Base-by-base conservation (phyloP, 352 stramenopile genomes). In the Globisporangium lucens region DNA sequence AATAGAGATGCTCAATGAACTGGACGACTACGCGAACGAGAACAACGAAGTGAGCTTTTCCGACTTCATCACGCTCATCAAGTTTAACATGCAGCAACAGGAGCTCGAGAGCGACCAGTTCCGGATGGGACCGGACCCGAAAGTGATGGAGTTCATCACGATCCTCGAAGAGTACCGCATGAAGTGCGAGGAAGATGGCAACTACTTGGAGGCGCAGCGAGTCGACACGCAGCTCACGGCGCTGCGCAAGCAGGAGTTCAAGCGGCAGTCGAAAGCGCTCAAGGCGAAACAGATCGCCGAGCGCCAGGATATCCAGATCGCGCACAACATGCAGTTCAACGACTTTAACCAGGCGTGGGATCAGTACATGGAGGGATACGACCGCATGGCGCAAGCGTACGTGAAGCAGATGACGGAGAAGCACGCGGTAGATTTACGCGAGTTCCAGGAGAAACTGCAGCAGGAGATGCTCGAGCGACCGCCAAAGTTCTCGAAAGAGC, bases 301-400 rank as follows among this genome's bases (percentile, higher is more conserved):
- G 74, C 84, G 91, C 5, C 92, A 98, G 73, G 90, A 98, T 70
- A 93, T 98, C n/a, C 92, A 98, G 72, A 95, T 98, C 55, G 92
- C 91, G 6, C 93, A 98, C 72, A 98, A 98, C 72, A 97, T 98
- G 89, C 94, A 98, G 77, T 98, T 97, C 68, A 84, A 89, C 53
- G 92, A 98, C 67, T 98, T 98, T 72, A 98, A 98, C 65, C 73
- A 78, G 22, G 88, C 89, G 13, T 99, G 95, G 96, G 95, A 98
- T 72, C 86, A 97, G 73, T 99, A 98, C 75, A 87, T 98, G 74
- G 83, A 97, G 63, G 94, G 98, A 62, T 98, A 98, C 71, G 94
- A 98, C 78, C 80, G 83, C 60, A 98, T 98, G 90, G 92, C 94
- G 13, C 82, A 97, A 63, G 83, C 94, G 58, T 98, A 98, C 74